Base-by-base conservation (phyloP, 768 basidiomycete genomes). In the Xerocomus potaroensis region DNA sequence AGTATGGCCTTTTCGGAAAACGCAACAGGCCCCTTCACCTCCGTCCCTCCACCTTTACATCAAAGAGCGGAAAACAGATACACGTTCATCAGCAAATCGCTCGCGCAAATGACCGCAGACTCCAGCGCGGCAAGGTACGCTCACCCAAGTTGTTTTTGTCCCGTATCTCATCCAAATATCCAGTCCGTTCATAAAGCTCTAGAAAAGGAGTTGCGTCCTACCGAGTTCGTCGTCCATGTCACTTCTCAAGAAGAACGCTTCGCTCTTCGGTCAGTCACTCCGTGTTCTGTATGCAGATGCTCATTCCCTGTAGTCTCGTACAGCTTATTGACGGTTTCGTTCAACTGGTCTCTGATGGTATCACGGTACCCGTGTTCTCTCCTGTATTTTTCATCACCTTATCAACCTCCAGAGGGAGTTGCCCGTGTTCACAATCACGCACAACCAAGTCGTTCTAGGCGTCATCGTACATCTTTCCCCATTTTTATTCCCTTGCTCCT, bases 341-440 rank as follows among this genome's bases (percentile, higher is more conserved):
- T 40, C 73, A 75, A 9, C 68, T 93, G 4, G 32, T 68, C 26
- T 43, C 59, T 3, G 50, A 70, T 18, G 79, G 80, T 1, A 68
- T 72, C 46, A 80, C 78, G 47, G 86, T 86, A 59, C 43, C 21
- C 16, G n/a, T 22, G 3, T n/a, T 7, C 21, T 44, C 16, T 15
- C 3, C 22, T 8, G n/a, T 12, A 24, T 37, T 12, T 15, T 15
- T 43, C 8, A 43, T 31, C 5, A 32, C 30, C 31, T 30, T 33
- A 31, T 26, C 3, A 21, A 11, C 27, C 16, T 12, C 8, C 47
- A 91, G 84, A 80, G 91, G 8, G 92, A 95, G 66, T 73, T 93
- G 43, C 89, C 88, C 4, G 83, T 94, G 2, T 88, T 92, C 51
- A 87, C 87, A 0, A 72, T 89, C 45, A 63, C 91, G 4, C 74